Conservation (phyloP, 2,329 filamentous ascomycete genomes). For the Diaporthe eres region DNA sequence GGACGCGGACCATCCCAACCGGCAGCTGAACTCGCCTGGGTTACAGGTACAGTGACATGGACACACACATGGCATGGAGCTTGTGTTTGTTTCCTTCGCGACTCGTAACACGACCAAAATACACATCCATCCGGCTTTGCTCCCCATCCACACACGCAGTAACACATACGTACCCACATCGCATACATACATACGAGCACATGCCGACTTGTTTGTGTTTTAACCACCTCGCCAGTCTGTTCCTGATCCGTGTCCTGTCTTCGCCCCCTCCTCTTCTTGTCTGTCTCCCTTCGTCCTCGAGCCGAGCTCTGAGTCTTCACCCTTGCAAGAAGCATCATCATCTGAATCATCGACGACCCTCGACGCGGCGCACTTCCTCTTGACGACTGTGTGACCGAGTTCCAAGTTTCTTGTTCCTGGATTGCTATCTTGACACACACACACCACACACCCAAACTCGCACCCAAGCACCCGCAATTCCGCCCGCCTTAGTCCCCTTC, state of each 20-base stretch:
- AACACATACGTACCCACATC: not conserved
- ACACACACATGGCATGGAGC: not conserved
- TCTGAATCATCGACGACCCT: not conserved
- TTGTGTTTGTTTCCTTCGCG: slow-evolving; percentile 15
- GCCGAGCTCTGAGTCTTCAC: slow-evolving; percentile 12
- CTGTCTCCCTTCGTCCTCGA: not conserved
- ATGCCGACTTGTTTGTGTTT: slow-evolving; percentile 21
- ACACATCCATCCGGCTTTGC: not conserved
- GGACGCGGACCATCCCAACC: slow-evolving; percentile 23
- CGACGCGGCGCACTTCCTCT: slow-evolving; percentile 18
- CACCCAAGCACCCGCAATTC: slow-evolving; percentile 6
- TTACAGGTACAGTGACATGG: slow-evolving; percentile 26
- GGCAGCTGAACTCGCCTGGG: slow-evolving; percentile 26
- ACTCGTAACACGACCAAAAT: slow-evolving; percentile 24
- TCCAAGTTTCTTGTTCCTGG: slow-evolving; percentile 28
- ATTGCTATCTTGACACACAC: slow-evolving; percentile 21
- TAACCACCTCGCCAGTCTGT: not conserved
- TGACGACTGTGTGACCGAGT: slow-evolving; percentile 25
- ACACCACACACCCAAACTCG: not conserved
- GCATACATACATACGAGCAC: slow-evolving; percentile 11
- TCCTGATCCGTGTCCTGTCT: not conserved
- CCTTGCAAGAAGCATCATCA: not conserved
- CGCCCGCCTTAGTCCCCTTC: slow-evolving; percentile 10
- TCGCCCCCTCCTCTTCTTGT: too few species aligned
- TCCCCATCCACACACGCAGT: not conserved